Percentiles rank a stretch among this genome's conserved stretches.
These are phyloP conservation scores for Perkinsela sp. DNA, from an alignment of 208 protist genomes.

Conservation along the genomic window DNA sequence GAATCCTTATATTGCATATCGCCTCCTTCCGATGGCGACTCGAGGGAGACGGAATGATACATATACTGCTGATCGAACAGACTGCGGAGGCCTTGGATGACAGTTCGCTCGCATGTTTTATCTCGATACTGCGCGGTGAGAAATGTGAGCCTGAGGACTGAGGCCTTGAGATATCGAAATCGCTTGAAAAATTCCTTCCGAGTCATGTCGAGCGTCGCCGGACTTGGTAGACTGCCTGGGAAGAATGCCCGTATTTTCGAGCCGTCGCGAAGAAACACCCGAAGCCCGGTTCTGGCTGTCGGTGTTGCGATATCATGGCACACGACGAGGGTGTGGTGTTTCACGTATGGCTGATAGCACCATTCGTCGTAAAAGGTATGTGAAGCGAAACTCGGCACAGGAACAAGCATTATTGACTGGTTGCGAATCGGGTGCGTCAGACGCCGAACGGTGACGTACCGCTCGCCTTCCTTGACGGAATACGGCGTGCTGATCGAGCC, in stretches of 20 bases:
- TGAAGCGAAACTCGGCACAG: not conserved
- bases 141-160: not conserved
- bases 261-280: not conserved
- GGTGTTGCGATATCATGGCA: not conserved
- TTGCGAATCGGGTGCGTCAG: not conserved
- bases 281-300: not conserved
- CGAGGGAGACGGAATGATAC: not conserved
- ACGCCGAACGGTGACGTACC: not conserved
- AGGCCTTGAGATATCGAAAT: not conserved
- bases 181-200: not conserved
- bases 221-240: not conserved
- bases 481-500: not conserved
- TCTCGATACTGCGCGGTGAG: not conserved
- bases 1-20: no score
- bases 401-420: not conserved
- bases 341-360: conserved; percentile 1
- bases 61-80: not conserved
- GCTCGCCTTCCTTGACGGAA: not conserved
- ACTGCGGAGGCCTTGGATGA: not conserved
- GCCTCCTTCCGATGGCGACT: no score
- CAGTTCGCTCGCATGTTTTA: not conserved
- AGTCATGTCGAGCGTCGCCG: not conserved
- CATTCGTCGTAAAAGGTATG: not conserved
- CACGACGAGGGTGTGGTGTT: not conserved
- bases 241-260: not conserved